Base-by-base conservation (phyloP, 495 filamentous ascomycete species). In the Glonium stellatum region DNA sequence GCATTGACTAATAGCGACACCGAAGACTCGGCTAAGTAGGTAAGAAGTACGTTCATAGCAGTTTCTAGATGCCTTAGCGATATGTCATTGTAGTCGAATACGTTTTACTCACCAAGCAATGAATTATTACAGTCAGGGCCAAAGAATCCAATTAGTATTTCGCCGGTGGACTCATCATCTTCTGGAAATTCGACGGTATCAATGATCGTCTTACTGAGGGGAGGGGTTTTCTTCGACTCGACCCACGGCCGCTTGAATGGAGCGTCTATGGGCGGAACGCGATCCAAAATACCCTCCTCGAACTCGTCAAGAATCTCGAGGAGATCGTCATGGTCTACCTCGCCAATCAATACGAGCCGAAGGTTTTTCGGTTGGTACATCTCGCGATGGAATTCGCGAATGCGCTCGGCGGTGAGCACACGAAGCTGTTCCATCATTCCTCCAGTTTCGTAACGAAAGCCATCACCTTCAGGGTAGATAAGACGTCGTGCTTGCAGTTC, bases 351-450 rank as follows among this genome's bases (percentile, higher is more conserved):
- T 36, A 97, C 78, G 54, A 97, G 70, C 63, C 92, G 95, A 62
- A 99, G 73, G 69, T 99, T 99, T 69, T 89, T 95, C 8, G 95
- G 93, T 67, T 96, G 92, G 67, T 99, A 99, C 95, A 99, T 99
- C 57, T 91, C 87, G 54, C 85, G 85, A 71, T 99, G 93, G 72
- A 96, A 99, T 34, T 80, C 81, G 8, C 95, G 84, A 65, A 99
- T 99, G 19, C 89, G 84, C 53, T 97, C 87, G 2, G 89, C 85
- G 1, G 89, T 90, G 44, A 99, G 71, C 19, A 90, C 85, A 51
- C 93, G 82, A 21, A 99, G 79, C 47, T 87, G 84, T 67, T 95
- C 88, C 87, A 93, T 95, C 87, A 97, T 89, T 46, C 93, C 93
- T 1, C 95, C 93, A 18, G 93, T 99, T 72, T 99, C 93, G 69